Conservation (phyloP, 805 yeast species). For the Ogataea haglerorum region DNA sequence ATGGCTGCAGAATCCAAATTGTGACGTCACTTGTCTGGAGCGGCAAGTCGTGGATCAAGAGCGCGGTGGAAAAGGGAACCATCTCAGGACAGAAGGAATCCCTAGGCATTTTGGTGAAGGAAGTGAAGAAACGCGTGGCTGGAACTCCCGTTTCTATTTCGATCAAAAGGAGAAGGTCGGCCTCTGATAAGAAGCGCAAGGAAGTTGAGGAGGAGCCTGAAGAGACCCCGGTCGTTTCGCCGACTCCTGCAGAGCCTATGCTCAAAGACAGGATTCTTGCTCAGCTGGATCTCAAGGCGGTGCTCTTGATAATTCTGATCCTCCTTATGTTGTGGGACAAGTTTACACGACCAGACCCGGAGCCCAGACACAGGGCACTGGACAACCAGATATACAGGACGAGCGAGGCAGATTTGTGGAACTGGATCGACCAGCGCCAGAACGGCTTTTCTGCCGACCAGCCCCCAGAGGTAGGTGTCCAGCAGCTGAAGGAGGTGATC, state of each 20-base stretch:
- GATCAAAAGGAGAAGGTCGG: slow-evolving; percentile 15
- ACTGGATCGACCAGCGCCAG: slow-evolving; percentile 51
- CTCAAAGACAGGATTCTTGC: slow-evolving; percentile 15
- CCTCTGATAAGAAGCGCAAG: slow-evolving; percentile 19
- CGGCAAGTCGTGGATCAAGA: slow-evolving; percentile 74
- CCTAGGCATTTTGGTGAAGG: slow-evolving; percentile 45
- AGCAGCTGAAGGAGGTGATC: slow-evolving; percentile 47
- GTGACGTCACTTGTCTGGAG: slow-evolving; percentile 65
- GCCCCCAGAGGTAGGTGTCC: slow-evolving; percentile 19
- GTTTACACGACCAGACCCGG: not conserved
- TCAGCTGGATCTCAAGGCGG: slow-evolving; percentile 24
- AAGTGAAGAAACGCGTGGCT: slow-evolving; percentile 39
- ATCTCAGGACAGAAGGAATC: slow-evolving; percentile 69
- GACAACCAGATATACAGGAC: slow-evolving; percentile 34
- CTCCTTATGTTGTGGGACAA: slow-evolving; percentile 22
- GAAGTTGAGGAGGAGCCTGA: slow-evolving; percentile 21
- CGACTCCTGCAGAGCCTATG: slow-evolving; percentile 13
- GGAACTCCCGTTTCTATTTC: slow-evolving; percentile 7
- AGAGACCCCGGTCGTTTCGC: slow-evolving; percentile 6
- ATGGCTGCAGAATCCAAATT: slow-evolving; percentile 49
- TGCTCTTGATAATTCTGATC: slow-evolving; percentile 20
- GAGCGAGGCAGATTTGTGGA: slow-evolving; percentile 65
- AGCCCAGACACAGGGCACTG: not conserved
- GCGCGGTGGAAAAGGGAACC: slow-evolving; percentile 71
- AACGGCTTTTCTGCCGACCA: not conserved